Evolutionary conservation across 176 grass and related monocot genomes (phyloP), one percentile per base, ranked within the genome.

Genomic region (sorghum (Sorghum bicolor)): DNA sequence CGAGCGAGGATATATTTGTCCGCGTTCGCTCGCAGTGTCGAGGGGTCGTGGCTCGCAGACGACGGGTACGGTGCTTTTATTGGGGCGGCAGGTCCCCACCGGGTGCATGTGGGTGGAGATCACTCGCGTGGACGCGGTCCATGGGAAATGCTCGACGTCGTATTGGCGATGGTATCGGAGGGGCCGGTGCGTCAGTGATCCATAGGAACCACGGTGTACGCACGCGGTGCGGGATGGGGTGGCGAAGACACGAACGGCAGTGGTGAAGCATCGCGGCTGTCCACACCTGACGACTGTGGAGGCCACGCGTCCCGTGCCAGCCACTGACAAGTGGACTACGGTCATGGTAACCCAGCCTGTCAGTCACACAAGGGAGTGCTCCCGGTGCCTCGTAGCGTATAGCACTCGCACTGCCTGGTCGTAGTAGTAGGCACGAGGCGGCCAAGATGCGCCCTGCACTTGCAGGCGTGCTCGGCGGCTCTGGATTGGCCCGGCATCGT

Each of bases 351-450:
- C 0, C 88, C 84, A 24, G 8, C 8, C 0, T 20, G 37, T 26
- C 75, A 6, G 61, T 61, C 8, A 5, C 0, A 1, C 0, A 1
- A 0, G 2, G 0, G 8, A 14, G 0, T 0, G 0, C 3, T 2
- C 11, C 4, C 37, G 76, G 32, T 30, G 43, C 65, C 28, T 5
- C 17, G 15, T 64, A 78, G 78, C 65, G 3, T 0, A 1, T 3
- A 1, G 26, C 0, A 0, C 17, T 2, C 0, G 33, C 2, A 53
- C 22, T 58, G 53, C 2, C 5, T 37, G n/a, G 31, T 15, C 22
- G 74, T 2, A 5, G 26, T 0, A 14, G 61, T 5, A 17, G n/a
- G 72, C 47, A 48, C 9, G 76, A 75, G 79, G 88, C 73, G 73
- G 73, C 79, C 37, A 64, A 77, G 83, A 85, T 89, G 83, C 77